These are phyloP conservation scores for Exophiala calicioides DNA, from an alignment of 2,329 filamentous ascomycete species.

Conservation along the genomic window DNA sequence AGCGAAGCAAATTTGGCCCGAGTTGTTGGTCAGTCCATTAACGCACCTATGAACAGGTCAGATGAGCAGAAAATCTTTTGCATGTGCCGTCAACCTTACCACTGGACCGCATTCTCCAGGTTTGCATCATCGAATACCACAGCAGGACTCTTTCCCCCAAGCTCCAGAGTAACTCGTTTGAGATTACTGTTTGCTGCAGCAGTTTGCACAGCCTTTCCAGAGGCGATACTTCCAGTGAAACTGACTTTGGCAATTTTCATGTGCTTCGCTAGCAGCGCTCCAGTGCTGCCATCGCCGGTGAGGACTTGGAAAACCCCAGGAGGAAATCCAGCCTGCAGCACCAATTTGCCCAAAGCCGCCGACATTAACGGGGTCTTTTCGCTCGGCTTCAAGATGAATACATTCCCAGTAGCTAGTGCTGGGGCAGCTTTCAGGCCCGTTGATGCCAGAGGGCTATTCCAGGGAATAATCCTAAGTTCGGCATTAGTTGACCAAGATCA, in stretches of 20 bases:
- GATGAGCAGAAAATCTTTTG: too few species aligned
- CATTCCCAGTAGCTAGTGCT: conserved; percentile 54
- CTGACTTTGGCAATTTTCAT: conserved; percentile 61
- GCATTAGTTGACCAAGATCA: too few species aligned
- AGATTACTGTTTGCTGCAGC: conserved; percentile 53
- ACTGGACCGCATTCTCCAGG: conserved; percentile 36
- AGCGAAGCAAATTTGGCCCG: conserved; percentile 37
- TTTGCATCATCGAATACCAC: conserved; percentile 40
- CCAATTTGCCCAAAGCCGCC: conserved; percentile 58
- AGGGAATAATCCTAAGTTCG: conserved; percentile 61
- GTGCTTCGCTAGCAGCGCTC: conserved; percentile 60
- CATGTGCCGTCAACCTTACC: too few species aligned
- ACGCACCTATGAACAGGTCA: too few species aligned
- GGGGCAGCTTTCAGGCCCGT: conserved; percentile 46
- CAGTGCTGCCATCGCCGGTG: conserved; percentile 60
- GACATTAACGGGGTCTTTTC: conserved; percentile 54
- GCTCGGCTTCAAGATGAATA: conserved; percentile 58
- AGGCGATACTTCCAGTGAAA: conserved; percentile 62
- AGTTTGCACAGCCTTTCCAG: conserved; percentile 61
- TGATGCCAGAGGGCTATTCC: conserved; percentile 51
- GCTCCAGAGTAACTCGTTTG: conserved; percentile 62
- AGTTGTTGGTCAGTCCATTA: conserved; percentile 34
- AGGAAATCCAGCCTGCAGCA: conserved; percentile 59
- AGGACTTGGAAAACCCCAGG: conserved; percentile 62
- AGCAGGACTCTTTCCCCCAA: conserved; percentile 43